Conservation (phyloP, 1,139 yeast species). For the Suhomyces ambrosiae region DNA sequence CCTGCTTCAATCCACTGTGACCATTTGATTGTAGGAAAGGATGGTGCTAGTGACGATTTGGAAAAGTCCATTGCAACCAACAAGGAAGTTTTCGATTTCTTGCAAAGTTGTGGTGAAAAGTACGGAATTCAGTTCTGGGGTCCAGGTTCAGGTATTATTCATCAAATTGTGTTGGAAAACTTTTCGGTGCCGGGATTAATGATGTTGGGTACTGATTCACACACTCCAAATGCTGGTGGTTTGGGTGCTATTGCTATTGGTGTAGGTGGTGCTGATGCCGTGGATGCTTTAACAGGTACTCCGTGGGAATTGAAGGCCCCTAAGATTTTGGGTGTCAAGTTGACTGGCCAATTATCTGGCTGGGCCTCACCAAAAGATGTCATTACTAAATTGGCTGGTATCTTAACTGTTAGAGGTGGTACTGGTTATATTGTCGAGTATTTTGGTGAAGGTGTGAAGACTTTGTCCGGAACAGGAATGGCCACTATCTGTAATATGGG, state of each 20-base stretch:
- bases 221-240: conserved; percentile 98
- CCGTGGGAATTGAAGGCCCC: conserved; percentile 99
- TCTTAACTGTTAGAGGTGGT: conserved; percentile 94
- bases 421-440: conserved; percentile 95
- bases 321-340: conserved; percentile 84
- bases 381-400: conserved; percentile 86
- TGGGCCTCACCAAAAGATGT: conserved; percentile 98
- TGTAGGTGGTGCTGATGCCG: conserved; percentile 99
- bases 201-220: conserved; percentile 97
- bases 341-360: conserved; percentile 82
- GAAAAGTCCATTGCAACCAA: conserved; percentile 75
- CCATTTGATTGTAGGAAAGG: conserved; percentile 93
- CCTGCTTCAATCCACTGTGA: conserved; percentile 98
- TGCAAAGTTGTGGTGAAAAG: conserved; percentile 85
- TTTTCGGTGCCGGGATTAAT: conserved; percentile 92
- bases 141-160: conserved; percentile 98
- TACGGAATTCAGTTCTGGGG: conserved; percentile 99
- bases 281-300: conserved; percentile 93
- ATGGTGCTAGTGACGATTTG: conserved; percentile 84
- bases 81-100: conserved; percentile 91
- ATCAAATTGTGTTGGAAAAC: conserved; percentile 94
- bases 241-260: conserved; percentile 96
- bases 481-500: conserved; percentile 99
- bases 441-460: conserved; percentile 88
- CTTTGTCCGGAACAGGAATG: conserved; percentile 96